Evolutionary conservation across 768 basidiomycete species (phyloP), one percentile per base, ranked within the genome.

Genomic region (Ramaria sp.): DNA sequence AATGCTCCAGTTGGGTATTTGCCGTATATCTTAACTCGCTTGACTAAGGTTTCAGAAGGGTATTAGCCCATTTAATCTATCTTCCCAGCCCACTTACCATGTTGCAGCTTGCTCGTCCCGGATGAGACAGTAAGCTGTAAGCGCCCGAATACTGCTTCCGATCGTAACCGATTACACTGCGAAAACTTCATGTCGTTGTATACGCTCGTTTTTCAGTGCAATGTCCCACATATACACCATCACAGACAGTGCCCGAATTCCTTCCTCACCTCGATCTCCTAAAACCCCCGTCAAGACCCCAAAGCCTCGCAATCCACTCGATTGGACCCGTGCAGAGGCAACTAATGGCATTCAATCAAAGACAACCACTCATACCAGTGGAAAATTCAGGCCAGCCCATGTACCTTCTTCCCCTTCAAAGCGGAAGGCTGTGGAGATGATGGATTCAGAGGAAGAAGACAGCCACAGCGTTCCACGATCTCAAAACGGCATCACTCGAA

Each of bases 1-100:
- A 73, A 71, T 96, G 93, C 70, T 96, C 92, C 27, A 94, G 72
- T 69, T 98, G 94, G 12, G 94, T 94, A 68, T 95, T 98, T 15
- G 91, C 92, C 0, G 94, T 97, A 67, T 97, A 96, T 64, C 94
- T 78, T 4, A 96, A 77, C 70, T 98, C 94, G 37, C 55, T 57
- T 31, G 55, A 57, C 55, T 34, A 54, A 2, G 34, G 1, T 37
- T 9, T 37, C 13, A 37, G 34, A 37, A 37, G 9, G 34, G 9
- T 37, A 37, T 2, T 10, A 37, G 34, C 9, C 9, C 34, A 13
- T 37, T 37, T 2, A 10, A 37, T 37, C 34, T 13, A 13, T 2
- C 13, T 2, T 37, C 13, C 34, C 34, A 37, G 13, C 13, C 27
- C 27, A 27, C 27, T 27, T n/a, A 57, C 55, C 55, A 57, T 57